Percentiles rank a stretch among this genome's conserved stretches.
Evolutionary conservation across 2,329 filamentous ascomycete genomes (phyloP).

Genomic region (Verticillium alfalfae): DNA sequence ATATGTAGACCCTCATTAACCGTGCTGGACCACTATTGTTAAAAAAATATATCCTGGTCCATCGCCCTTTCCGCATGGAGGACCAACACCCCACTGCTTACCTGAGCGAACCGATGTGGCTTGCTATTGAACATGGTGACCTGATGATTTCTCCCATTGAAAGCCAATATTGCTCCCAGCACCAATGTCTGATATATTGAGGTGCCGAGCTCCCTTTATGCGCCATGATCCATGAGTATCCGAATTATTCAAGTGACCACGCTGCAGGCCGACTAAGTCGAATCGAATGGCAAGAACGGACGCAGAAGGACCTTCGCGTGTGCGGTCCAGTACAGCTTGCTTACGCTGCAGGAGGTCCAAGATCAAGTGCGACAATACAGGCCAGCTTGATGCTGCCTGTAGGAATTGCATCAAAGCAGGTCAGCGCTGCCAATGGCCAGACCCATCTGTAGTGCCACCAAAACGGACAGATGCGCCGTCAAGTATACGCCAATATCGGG

Average conservation of each 20-base stretch:
- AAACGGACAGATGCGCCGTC: slow-evolving; percentile 35
- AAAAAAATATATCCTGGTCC: too few species aligned
- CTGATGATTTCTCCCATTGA: too few species aligned
- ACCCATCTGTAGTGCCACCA: slow-evolving; percentile 24
- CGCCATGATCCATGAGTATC: background rate
- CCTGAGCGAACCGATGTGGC: too few species aligned
- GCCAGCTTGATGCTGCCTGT: slow-evolving; percentile 51
- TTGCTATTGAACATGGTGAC: too few species aligned
- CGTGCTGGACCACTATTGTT: too few species aligned
- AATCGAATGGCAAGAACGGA: slow-evolving; percentile 34
- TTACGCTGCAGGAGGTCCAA: slow-evolving; percentile 72
- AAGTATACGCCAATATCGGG: slow-evolving; percentile 32
- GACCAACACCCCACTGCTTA: too few species aligned
- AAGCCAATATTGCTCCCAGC: too few species aligned
- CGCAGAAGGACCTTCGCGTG: slow-evolving; percentile 36
- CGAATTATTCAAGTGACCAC: slow-evolving; percentile 20
- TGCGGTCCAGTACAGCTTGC: slow-evolving; percentile 78
- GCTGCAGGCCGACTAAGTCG: slow-evolving; percentile 14
- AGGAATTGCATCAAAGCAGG: slow-evolving; percentile 68
- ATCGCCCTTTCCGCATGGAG: too few species aligned
- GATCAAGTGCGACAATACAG: slow-evolving; percentile 75
- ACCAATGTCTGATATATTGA: too few species aligned
- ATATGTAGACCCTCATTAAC: too few species aligned
- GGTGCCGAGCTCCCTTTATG: background rate
- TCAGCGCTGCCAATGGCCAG: slow-evolving; percentile 68